Base-by-base conservation (phyloP, 2,329 filamentous ascomycete genomes). In the Bipolaris sorokiniana region DNA sequence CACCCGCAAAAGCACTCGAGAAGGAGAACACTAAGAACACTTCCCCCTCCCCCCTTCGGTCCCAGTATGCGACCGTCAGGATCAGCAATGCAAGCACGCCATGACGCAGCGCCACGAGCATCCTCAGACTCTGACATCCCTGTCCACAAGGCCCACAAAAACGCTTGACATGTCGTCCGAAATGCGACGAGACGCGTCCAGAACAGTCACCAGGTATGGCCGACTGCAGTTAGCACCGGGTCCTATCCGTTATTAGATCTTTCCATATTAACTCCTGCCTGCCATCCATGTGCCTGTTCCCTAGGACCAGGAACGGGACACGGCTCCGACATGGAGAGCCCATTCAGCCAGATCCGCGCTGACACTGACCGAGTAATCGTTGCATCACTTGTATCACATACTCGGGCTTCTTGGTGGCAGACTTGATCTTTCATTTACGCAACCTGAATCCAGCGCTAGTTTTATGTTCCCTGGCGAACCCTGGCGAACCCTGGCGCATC, bases 81-180 rank as follows among this genome's bases (percentile, higher is more conserved):
- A 37, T 41, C 47, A 38, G 45, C 59, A 40, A 37, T 51, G 36
- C 44, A 49, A 42, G 48, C 59, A 60, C 59, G 56, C 55, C 62
- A 48, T 46, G 48, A 48, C 36, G 36, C 61, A 51, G 52, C 52
- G 55, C 58, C 47, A 53, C 48, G 45, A 55, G 41, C 49, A 33
- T 56, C 57, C 52, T 51, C 66, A 62, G 61, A 56, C 48, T 34
- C 31, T 44, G 38, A 57, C 48, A 57, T 62, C 63, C 65, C 59
- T 65, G 63, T 49, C 45, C 48, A 54, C 53, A 41, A 44, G 57
- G 33, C 44, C 58, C 58, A 63, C 54, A 54, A 56, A 48, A 47
- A 62, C 47, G 58, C 61, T 63, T 51, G 62, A 66, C 62, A 62
- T 64, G 47, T 62, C 51, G 48, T 57, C 61, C 53, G 42, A 47